Percentiles rank a stretch among this genome's conserved stretches.
Conservation (phyloP, 2,329 filamentous ascomycete genomes). For the Pseudogymnoascus sp. region DNA sequence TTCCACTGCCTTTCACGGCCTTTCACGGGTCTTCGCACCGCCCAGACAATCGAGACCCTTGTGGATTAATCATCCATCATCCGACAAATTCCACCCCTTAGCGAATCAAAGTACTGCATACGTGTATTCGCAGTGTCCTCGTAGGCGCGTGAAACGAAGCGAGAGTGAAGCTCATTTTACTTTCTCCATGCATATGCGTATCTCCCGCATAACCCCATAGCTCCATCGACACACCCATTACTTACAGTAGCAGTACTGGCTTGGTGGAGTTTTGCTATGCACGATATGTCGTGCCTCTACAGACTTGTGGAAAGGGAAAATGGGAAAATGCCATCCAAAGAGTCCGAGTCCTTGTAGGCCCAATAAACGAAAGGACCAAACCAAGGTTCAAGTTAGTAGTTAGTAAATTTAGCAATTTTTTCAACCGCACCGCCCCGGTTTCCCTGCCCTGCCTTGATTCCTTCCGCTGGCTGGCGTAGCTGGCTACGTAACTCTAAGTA, state of each 20-base stretch:
- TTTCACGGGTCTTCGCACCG: not conserved
- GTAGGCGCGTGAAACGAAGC: not conserved
- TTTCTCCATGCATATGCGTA: conserved; percentile 2
- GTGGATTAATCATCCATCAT: not conserved
- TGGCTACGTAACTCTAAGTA: not conserved
- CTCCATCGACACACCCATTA: not conserved
- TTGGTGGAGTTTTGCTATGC: not conserved
- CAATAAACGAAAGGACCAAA: not conserved
- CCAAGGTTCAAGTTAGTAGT: not conserved
- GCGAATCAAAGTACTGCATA: not conserved
- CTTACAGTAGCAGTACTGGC: not conserved
- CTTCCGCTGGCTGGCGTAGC: not conserved
- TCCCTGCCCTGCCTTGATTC: conserved; percentile 3
- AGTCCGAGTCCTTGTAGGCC: not conserved
- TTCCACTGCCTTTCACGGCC: not conserved
- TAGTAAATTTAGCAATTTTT: conserved; percentile 6
- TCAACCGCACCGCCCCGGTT: not conserved
- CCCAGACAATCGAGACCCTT: not conserved
- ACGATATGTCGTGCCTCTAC: not conserved
- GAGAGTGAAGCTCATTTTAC: conserved; percentile 4
- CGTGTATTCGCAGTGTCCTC: not conserved
- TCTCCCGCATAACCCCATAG: conserved; percentile 4
- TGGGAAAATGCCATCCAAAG: not conserved
- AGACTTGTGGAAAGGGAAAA: not conserved
- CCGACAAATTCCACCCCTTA: not conserved